Base-by-base conservation (phyloP, 2,329 filamentous ascomycete genomes). In the Cercospora brassicicola region DNA sequence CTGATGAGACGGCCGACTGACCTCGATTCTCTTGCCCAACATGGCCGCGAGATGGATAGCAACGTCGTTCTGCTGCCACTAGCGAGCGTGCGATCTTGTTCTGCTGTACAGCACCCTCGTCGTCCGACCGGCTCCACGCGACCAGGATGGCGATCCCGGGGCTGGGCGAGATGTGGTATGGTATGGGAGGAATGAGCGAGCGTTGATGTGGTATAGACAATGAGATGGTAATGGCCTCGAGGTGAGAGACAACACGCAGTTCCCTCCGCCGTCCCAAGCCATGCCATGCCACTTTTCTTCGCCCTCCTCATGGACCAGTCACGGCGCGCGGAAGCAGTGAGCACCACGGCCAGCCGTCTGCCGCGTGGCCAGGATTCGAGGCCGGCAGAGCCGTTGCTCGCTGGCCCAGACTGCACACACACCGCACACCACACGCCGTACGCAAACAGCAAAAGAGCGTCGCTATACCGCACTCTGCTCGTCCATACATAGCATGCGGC, bases 11-110 rank as follows among this genome's bases (percentile, higher is more conserved):
- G 53, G 23, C 23, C 23, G 33, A 67, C 65, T 67, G 65, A 67
- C 65, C 65, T 67, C 65, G 56, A 67, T 62, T 51, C 23, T 67
- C 59, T 59, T 62, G 51, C 59, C 59, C 30, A 65, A 42, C 61
- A 64, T 64, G 36, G 36, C 36, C 36, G 36, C 36, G 13, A 39
- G 36, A 39, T 39, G 36, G 36, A 39, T 5, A 15, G 2, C 13
- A 7, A 39, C 36, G 36, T 39, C 36, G 36, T 39, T 8, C 13
- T 39, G 36, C 36, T 39, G 36, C 36, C 36, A 39, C 36, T 39
- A 13, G 23, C 51, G 51, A 30, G n/a, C 51, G 51, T 56, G 23
- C 51, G 51, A 20, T 10, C 57, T 60, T 36, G 4, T 18, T 23
- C 23, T 39, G 45, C 30, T 20, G 36, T 1, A 18, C 18, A 60